These are phyloP conservation scores for Phytophthora meadii DNA, from an alignment of 352 stramenopile genomes.

Conservation along the genomic window DNA sequence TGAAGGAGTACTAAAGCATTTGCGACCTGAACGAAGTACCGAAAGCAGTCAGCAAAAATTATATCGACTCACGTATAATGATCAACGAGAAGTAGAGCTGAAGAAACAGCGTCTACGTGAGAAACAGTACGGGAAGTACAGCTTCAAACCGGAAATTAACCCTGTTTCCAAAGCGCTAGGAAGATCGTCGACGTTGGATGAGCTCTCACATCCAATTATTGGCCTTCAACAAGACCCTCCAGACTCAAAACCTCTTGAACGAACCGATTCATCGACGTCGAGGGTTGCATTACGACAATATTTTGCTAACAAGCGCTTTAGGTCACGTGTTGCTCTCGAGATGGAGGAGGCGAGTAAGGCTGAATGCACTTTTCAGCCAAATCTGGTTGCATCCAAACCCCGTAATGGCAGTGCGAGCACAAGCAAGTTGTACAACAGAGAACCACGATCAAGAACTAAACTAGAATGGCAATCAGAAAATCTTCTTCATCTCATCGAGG, in stretches of 20 bases:
- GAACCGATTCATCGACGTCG: constrained; percentile 19
- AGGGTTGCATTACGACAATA: constrained; percentile 52
- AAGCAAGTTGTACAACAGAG: constrained; percentile 48
- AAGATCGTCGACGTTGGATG: constrained; percentile 49
- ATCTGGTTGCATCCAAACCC: constrained; percentile 39
- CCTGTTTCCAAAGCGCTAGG: constrained; percentile 71
- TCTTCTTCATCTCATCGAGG: constrained; percentile 75
- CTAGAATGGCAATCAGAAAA: constrained; percentile 68
- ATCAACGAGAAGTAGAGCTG: constrained; percentile 60
- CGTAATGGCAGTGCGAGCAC: constrained; percentile 41
- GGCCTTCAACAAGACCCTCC: constrained; percentile 25
- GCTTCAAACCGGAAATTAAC: constrained; percentile 86
- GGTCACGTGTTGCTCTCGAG: constrained; percentile 71
- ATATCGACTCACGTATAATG: constrained; percentile 75
- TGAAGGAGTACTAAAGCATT: constrained; percentile 65
- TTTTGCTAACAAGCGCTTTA: constrained; percentile 73
- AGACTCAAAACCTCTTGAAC: constrained; percentile 13
- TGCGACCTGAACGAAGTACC: constrained; percentile 63
- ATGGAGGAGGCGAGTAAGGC: constrained; percentile 71
- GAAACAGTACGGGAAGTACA: constrained; percentile 61
- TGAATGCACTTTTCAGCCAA: constrained; percentile 78
- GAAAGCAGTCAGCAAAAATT: constrained; percentile 67
- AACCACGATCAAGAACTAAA: constrained; percentile 28
- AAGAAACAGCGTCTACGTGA: constrained; percentile 69
- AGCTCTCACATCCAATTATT: constrained; percentile 48